A percentile compares a stretch with the other conserved stretches of the same genome.
These are phyloP conservation scores for Eleusine indica DNA, from an alignment of 176 grass and related monocot genomes.

Conservation along the genomic window DNA sequence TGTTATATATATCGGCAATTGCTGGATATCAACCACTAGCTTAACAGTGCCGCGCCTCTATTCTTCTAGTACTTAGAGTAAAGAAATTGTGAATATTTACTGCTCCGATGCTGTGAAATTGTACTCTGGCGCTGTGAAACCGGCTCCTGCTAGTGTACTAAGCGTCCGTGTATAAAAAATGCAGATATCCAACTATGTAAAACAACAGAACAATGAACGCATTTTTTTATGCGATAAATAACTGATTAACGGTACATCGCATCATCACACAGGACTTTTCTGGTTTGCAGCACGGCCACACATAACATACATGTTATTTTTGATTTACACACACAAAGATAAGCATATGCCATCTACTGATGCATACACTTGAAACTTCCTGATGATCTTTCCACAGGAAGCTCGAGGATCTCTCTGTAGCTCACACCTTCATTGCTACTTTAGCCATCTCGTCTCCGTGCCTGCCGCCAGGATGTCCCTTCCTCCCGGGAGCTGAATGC, in stretches of 20 bases:
- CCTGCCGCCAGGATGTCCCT: not conserved
- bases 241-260: not conserved
- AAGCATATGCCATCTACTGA: not conserved
- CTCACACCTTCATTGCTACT: not conserved
- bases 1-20: not conserved
- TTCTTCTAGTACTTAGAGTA: too few relatives aligned
- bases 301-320: not conserved
- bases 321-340: not conserved
- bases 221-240: not conserved
- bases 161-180: not conserved
- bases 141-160: not conserved
- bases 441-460: not conserved
- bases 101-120: not conserved
- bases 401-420: not conserved
- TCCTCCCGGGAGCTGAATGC: not conserved
- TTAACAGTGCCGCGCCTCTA: not conserved
- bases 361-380: not conserved
- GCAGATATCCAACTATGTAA: not conserved
- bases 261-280: not conserved
- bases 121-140: not conserved
- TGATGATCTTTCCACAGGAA: conserved; percentile 1
- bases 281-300: not conserved
- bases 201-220: not conserved
- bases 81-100: not conserved
- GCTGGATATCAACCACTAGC: not conserved